These are phyloP conservation scores for Tolypocladium pustulatum DNA, from an alignment of 2,329 filamentous ascomycete species.

Conservation along the genomic window DNA sequence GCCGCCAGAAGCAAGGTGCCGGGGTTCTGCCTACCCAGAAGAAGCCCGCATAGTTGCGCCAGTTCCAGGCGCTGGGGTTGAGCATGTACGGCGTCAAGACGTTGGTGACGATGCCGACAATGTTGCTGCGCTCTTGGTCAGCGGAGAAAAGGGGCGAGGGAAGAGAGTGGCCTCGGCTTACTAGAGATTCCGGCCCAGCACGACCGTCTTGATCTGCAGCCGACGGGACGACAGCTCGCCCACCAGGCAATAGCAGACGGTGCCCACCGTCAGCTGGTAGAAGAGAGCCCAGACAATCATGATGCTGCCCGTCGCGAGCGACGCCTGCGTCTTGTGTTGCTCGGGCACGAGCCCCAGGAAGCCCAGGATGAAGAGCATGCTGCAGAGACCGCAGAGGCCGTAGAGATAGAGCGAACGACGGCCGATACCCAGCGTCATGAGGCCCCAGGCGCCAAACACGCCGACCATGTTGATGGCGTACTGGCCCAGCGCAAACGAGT, in stretches of 20 bases:
- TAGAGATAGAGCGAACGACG: conserved; percentile 67
- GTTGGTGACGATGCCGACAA: conserved; percentile 71
- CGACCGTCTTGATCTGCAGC: conserved; percentile 84
- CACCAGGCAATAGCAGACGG: conserved; percentile 82
- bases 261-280: conserved; percentile 82
- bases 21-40: conserved; percentile 52
- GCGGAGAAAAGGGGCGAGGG: background rate
- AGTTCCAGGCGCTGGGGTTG: conserved; percentile 78
- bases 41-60: conserved; percentile 79
- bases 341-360: conserved; percentile 68
- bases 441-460: conserved; percentile 70
- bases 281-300: conserved; percentile 75
- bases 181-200: conserved; percentile 71
- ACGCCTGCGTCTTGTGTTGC: conserved; percentile 45
- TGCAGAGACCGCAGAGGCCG: conserved; percentile 61
- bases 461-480: conserved; percentile 68
- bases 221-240: conserved; percentile 73
- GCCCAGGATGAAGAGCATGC: conserved; percentile 73
- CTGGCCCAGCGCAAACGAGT: conserved; percentile 52
- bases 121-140: conserved; percentile 40
- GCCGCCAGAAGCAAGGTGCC: background rate
- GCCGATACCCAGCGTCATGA: conserved; percentile 67
- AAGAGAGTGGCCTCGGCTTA: conserved; percentile 22
- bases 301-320: conserved; percentile 72
- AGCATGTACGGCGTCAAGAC: conserved; percentile 89